Percentiles rank a stretch among this genome's conserved stretches.
Evolutionary conservation across 78 protist genomes (phyloP).

Genomic region (Dictyostelium discoideum): DNA sequence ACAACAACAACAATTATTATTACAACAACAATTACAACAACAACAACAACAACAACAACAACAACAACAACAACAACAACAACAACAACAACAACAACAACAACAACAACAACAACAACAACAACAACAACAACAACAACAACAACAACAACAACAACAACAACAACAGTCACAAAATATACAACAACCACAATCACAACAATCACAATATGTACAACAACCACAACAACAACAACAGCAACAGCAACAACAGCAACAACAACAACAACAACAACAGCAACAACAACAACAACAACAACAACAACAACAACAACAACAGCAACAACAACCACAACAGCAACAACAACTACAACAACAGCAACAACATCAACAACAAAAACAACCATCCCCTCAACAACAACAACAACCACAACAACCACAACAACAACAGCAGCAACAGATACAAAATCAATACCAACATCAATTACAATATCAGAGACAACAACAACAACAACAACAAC

Average conservation of each 20-base stretch:
- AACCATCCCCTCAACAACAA: neutral
- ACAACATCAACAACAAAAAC: neutral
- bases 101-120: neutral
- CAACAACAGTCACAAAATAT: neutral
- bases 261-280: neutral
- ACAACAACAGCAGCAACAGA: neutral
- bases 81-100: neutral
- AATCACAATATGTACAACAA: neutral
- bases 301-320: neutral
- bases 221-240: neutral
- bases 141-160: neutral
- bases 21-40: neutral
- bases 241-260: neutral
- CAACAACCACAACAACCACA: neutral
- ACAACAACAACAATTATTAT: neutral
- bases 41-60: neutral
- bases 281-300: neutral
- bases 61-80: neutral
- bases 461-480: neutral
- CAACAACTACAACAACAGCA: neutral
- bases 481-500: neutral
- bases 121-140: neutral
- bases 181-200: neutral
- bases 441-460: neutral
- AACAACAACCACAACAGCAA: neutral